Evolutionary conservation across 2,329 filamentous ascomycete genomes (phyloP).

Genomic region (Monosporascus sp.): DNA sequence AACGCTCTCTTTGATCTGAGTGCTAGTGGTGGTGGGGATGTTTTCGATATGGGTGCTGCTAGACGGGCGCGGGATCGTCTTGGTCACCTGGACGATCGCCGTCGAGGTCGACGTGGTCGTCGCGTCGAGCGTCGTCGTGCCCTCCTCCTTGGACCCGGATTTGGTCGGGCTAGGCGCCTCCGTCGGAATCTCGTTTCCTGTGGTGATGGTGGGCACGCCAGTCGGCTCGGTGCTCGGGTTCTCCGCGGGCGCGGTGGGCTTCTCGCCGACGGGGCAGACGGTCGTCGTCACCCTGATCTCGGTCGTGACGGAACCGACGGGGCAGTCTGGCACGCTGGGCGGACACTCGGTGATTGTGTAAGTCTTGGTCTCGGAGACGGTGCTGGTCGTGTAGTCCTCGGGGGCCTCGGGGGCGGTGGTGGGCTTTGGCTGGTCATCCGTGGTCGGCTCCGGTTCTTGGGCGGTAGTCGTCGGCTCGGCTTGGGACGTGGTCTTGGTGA

Average conservation of each 20-base stretch:
- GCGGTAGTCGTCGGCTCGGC: not conserved
- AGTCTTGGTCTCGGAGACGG: constrained; percentile 19
- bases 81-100: not conserved
- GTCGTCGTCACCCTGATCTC: constrained; percentile 27
- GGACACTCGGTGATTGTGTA: constrained; percentile 29
- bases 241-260: constrained; percentile 9
- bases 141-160: not conserved
- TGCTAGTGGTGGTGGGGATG: not conserved
- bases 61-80: not conserved
- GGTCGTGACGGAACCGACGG: constrained; percentile 22
- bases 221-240: constrained; percentile 3
- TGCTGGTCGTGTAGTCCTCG: constrained; percentile 18
- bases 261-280: constrained; percentile 22
- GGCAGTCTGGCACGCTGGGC: constrained; percentile 24
- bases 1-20: not conserved
- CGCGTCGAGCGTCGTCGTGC: not conserved
- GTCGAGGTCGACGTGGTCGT: not conserved
- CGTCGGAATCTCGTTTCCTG: not conserved
- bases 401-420: constrained; percentile 1
- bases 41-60: not conserved
- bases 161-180: not conserved
- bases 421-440: constrained; percentile 2
- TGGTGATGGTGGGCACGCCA: constrained; percentile 8
- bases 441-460: not conserved
- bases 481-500: constrained; percentile 4